Evolutionary conservation across 768 basidiomycete species (phyloP), one percentile per base, ranked within the genome.

Genomic region (Kwoniella heveanensis): DNA sequence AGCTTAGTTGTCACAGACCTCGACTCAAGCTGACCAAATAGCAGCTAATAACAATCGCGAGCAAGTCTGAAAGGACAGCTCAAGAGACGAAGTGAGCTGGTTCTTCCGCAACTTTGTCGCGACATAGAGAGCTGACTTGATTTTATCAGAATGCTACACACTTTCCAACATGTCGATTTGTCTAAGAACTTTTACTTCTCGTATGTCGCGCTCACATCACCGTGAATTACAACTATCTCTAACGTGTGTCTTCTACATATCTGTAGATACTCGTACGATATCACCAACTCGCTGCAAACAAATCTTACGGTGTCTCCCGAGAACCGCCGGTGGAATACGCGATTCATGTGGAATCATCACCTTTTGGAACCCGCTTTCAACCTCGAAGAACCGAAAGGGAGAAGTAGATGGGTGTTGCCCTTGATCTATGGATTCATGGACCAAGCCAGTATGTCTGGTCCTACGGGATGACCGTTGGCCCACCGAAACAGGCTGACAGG

Each of bases 141-240:
- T 9, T 13, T 2, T 53, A 82, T 2, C 54, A 82, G 91, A 9
- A 83, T 93, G 32, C 86, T 94, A 82, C 88, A 87, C 64, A 86
- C 90, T 9, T 99, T 98, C 83, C 93, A 92, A 77, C 91, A 94
- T 79, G 93, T 97, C 1, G 95, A 99, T 74, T 87, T 98, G 85
- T 88, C 90, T n/a, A 97, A 97, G 82, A 97, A 98, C 82, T 98
- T 98, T 78, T 99, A 97, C 81, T 97, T 97, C 81, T 93, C 91
- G 91, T 91, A 67, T 36, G 77, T 62, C 7, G 0, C 48, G 25
- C n/a, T 27, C 51, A 6, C 46, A 19, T 19, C 46, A 47, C 5
- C 8, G 46, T 19, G n/a, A n/a, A n/a, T n/a, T n/a, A n/a, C n/a
- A n/a, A n/a, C n/a, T n/a, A n/a, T n/a, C n/a, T n/a, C n/a, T n/a